Base-by-base conservation (phyloP, 176 grass and related monocot species). In the Musa schizocarpa region DNA sequence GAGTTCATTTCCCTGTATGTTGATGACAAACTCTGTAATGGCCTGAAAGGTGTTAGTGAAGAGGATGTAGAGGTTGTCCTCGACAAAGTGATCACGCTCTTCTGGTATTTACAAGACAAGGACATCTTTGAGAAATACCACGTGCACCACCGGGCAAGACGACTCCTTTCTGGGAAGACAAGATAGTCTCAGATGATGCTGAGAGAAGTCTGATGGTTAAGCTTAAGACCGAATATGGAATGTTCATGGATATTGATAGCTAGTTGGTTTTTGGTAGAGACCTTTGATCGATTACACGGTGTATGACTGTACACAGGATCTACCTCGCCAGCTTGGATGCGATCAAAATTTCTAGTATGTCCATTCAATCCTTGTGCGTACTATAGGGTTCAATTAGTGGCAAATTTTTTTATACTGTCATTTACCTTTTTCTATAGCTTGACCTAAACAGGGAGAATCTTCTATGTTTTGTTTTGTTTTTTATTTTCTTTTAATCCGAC, bases 181-280 rank as follows among this genome's bases (percentile, higher is more conserved):
- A 92, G 85, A 92, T 89, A 68, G 79, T 92, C 68, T 88, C 89
- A 79, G 93, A 96, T 82, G 93, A 96, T 83, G 83, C 93, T 72
- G 93, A 96, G 83, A 92, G 93, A 81, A 96, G 93, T 83, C 90
- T 96, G 89, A 88, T 96, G 84, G 87, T 96, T 56, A 96, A 96
- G 68, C 81, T 96, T 80, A 96, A 96, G 84, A 96, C 93, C 20
- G 93, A 96, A 83, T 92, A 89, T 56, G 93, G 93, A 13, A 96
- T 96, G 93, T 96, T 96, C 68, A 96, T 89, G 68, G 93, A 96
- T 63, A 96, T 96, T 27, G 26, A 27, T 27, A 27, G 26, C 26
- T 27, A 2, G 26, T 27, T 27, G 26, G 26, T 2, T 27, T 27
- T 27, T 27, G 2, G 26, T 27, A 27, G 26, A 2, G 1, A 27